Percentiles rank a stretch among this genome's conserved stretches.
Conservation (phyloP, 768 basidiomycete species). For the Lyophyllum semitale region DNA sequence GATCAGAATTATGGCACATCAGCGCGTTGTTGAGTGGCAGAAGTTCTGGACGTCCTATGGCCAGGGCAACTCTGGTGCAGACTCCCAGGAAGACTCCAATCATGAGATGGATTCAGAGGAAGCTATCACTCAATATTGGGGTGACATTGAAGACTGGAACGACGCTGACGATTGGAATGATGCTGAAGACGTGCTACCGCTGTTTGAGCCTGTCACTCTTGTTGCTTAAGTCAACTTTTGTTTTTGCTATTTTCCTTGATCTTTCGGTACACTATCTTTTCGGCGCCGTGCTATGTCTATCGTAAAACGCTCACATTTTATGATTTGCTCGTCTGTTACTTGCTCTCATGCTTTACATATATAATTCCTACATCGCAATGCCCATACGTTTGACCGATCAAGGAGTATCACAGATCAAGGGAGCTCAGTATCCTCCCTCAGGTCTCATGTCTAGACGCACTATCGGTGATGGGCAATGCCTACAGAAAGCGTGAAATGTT, state of each 20-base stretch:
- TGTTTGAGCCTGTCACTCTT: background rate
- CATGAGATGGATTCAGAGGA: conserved; percentile 26
- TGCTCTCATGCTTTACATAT: too few species aligned
- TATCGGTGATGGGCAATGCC: too few species aligned
- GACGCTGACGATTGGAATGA: background rate
- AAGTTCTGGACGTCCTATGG: conserved; percentile 30
- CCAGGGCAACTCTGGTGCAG: conserved; percentile 7
- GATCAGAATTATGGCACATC: conserved; percentile 57
- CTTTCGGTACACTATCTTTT: background rate
- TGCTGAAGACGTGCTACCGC: background rate
- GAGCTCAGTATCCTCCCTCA: too few species aligned
- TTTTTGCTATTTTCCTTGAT: background rate
- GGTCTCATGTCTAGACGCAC: too few species aligned
- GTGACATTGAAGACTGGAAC: background rate
- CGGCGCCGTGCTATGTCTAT: too few species aligned
- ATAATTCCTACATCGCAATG: too few species aligned
- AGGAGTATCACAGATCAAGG: too few species aligned
- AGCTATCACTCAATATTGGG: conserved; percentile 17
- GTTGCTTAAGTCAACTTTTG: background rate
- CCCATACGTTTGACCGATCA: too few species aligned
- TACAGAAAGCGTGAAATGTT: too few species aligned
- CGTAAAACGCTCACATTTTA: too few species aligned
- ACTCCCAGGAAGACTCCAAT: background rate
- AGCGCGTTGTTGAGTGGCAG: conserved; percentile 58
- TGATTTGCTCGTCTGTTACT: too few species aligned